phyloP scores from a whole-genome alignment of 1,284 basidiomycete genomes.

The Fomitiporia mediterranea region DNA sequence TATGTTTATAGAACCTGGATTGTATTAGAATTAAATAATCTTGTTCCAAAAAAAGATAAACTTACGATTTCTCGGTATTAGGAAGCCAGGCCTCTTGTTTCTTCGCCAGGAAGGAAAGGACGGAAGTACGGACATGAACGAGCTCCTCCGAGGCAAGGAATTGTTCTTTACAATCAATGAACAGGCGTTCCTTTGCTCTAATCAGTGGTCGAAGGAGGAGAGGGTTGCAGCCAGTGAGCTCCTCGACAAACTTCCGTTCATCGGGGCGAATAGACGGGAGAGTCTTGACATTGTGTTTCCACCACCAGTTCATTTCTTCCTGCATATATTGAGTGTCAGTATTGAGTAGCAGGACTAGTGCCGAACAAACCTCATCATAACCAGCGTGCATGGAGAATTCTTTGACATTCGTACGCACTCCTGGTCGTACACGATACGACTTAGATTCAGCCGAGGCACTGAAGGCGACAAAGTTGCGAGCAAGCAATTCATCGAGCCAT shows the following conservation, averaged over 20 bases:
- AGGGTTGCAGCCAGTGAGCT: constrained; percentile 15
- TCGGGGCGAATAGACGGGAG: constrained; percentile 14
- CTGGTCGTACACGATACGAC: constrained; percentile 1
- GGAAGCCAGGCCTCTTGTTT: constrained; percentile 13
- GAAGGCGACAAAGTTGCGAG: constrained; percentile 13
- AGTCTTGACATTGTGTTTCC: constrained; percentile 13
- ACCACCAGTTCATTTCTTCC: constrained; percentile 19
- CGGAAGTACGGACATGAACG: constrained; percentile 7
- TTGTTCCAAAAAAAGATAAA: no score
- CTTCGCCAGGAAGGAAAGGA: constrained; percentile 9
- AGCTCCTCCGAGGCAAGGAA: constrained; percentile 14
- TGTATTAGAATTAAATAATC: neutral
- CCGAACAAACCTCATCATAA: constrained; percentile 13
- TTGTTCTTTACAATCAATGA: constrained; percentile 11
- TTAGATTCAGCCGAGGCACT: constrained; percentile 16
- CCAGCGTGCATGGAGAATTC: constrained; percentile 11
- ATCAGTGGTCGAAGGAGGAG: constrained; percentile 15
- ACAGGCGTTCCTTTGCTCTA: constrained; percentile 13
- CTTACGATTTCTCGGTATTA: constrained; percentile 9
- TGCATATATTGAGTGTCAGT: neutral
- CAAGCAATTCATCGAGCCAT: constrained; percentile 9
- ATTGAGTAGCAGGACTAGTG: neutral
- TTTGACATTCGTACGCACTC: constrained; percentile 9
- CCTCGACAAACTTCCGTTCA: constrained; percentile 15
- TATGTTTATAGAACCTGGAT: constrained; percentile 14